Evolutionary conservation across 2,329 filamentous ascomycete genomes (phyloP).

Genomic region (Pestalotiopsis sp.): DNA sequence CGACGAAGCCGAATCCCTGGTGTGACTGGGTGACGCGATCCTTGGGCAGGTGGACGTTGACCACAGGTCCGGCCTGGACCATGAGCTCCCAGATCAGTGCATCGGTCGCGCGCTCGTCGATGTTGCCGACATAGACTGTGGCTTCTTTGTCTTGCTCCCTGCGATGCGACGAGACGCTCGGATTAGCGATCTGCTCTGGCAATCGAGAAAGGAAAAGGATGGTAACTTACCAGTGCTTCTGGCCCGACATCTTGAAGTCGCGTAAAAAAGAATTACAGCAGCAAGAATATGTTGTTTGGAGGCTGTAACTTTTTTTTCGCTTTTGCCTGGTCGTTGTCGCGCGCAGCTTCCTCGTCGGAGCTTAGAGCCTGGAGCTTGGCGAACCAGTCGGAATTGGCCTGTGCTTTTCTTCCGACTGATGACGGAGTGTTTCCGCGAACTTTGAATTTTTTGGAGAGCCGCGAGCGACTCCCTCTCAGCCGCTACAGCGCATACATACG

Average conservation of each 20-base stretch:
- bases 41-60: constrained; percentile 97
- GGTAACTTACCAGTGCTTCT: constrained; percentile 35
- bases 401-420: not conserved
- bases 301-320: not conserved
- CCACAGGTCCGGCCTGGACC: constrained; percentile 95
- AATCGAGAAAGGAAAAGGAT: not conserved
- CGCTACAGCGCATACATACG: not conserved
- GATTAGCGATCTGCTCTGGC: not conserved
- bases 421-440: constrained; percentile 6
- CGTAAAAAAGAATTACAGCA: not conserved
- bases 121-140: constrained; percentile 96
- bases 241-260: constrained; percentile 36
- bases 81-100: constrained; percentile 95
- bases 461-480: not conserved
- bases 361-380: not conserved
- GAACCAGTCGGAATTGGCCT: not conserved
- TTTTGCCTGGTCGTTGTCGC: not conserved
- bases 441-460: constrained; percentile 8
- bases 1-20: constrained; percentile 98
- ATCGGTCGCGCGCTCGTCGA: constrained; percentile 93
- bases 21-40: constrained; percentile 96
- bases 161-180: not conserved
- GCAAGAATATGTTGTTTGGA: not conserved
- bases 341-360: not conserved
- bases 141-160: constrained; percentile 98